Percentiles rank a stretch among this genome's conserved stretches.
These are phyloP conservation scores for Sporothrix curviconia DNA, from an alignment of 2,329 filamentous ascomycete genomes.

Conservation along the genomic window DNA sequence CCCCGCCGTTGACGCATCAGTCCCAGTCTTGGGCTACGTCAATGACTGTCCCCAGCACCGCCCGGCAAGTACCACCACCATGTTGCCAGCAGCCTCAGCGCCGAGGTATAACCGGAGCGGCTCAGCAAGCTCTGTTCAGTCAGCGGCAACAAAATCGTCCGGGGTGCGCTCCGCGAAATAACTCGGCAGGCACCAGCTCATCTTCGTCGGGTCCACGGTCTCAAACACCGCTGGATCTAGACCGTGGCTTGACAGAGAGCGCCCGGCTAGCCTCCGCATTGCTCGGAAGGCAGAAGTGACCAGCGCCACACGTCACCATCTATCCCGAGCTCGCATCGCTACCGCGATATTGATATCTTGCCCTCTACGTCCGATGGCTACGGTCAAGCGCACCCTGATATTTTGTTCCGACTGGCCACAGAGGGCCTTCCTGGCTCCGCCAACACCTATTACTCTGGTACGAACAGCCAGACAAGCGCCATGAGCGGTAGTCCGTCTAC, in stretches of 20 bases:
- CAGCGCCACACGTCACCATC: conserved; percentile 37
- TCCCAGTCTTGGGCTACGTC: conserved; percentile 37
- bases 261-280: conserved; percentile 36
- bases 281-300: conserved; percentile 37
- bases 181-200: conserved; percentile 34
- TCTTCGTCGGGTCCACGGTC: conserved; percentile 38
- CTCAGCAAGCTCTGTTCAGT: conserved; percentile 14
- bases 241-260: conserved; percentile 38
- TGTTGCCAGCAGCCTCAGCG: conserved; percentile 20
- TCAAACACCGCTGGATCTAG: conserved; percentile 33
- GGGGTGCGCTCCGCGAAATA: conserved; percentile 32
- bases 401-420: conserved; percentile 52
- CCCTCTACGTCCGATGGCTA: conserved; percentile 21
- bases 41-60: conserved; percentile 22
- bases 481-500: conserved; percentile 69
- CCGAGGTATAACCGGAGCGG: neutral
- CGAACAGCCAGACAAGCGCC: conserved; percentile 48
- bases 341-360: conserved; percentile 41
- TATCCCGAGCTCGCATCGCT: conserved; percentile 58
- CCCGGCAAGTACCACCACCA: conserved; percentile 20
- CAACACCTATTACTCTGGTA: conserved; percentile 58
- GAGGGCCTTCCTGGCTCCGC: conserved; percentile 57
- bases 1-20: conserved; percentile 36
- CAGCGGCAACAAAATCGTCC: conserved; percentile 41
- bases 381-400: conserved; percentile 34